Evolutionary conservation across 2,329 filamentous ascomycete species (phyloP), one percentile per base, ranked within the genome.

Genomic region (Chrysoporthe austroafricana): DNA sequence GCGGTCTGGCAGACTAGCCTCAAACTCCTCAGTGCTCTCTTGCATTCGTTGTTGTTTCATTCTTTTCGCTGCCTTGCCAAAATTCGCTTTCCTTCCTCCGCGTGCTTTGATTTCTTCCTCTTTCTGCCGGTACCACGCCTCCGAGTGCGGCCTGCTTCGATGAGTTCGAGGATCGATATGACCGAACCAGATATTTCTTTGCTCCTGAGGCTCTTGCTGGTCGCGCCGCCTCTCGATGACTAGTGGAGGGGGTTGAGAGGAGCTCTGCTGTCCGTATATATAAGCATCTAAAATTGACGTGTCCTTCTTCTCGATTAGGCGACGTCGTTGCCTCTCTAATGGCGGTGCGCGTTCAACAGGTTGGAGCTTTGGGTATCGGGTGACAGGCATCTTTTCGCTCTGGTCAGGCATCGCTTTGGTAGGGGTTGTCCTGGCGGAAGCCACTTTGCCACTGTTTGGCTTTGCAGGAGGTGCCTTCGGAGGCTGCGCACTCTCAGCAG

Each of bases 111-210:
- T 87, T 67, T 89, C 86, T 1, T 74, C 72, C 44, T 81, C 77
- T 69, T 88, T 89, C 18, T 75, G 73, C 16, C 72, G 73, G 62
- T 81, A 76, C 85, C 85, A 88, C 21, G 77, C 75, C 4, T 79
- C 72, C 0, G 83, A 79, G 57, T 79, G 79, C 1, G 76, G 76
- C 57, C 82, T 79, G 1, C 79, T 79, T 76, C 80, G 83, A 63
- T 86, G 83, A 1, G 83, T 78, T 1, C 81, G 80, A 0, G 86
- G 86, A 73, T 89, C 83, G 2, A 86, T 77, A 60, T 81, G 76
- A 0, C 79, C 76, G 70, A 81, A 88, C 6, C 79, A 70, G 78
- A 39, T 77, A 74, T 39, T 77, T 72, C 62, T 73, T 65, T 60
- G 70, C 62, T 42, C 67, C 32, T 9, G 43, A 54, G 11, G 67